Base-by-base conservation (phyloP, 345 rosid species). In the Gynandropsis gynandra region DNA sequence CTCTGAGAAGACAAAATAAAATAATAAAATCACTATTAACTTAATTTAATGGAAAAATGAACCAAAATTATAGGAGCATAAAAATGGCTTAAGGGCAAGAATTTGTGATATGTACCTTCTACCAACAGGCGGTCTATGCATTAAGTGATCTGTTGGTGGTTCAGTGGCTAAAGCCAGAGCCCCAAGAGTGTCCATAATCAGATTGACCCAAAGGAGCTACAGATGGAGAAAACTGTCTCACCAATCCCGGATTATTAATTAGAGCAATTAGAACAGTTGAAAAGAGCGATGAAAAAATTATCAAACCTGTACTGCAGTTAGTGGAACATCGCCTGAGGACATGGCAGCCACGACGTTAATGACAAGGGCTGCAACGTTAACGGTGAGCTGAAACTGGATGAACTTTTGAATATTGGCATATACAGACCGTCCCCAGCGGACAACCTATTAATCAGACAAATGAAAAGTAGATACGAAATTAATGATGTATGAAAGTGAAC, bases 131-230 rank as follows among this genome's bases (percentile, higher is more conserved):
- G 85, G 21, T 52, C 99, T 65, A 8, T 69, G 75, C 99, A 93
- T 70, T 48, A 93, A 78, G 58, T 88, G 92, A 69, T 93, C 95
- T 1, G 82, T 88, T 32, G 99, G 99, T 46, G 97, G 97, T 72
- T 93, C 99, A 2, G 99, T 93, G 50, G 99, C 99, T 64, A 92
- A 63, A 54, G 99, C 99, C 55, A 92, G 73, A 47, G 97, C 99
- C 32, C 99, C 99, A 61, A 92, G 97, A 11, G 97, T 92, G 67
- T 92, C 99, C 99, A 92, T 85, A 56, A 92, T 92, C 62, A 92
- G 95, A 66, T 92, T 93, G 53, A 93, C 92, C 99, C 99, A 93
- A 4, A 93, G 79, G 61, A 93, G 95, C 99, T 93, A 72, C 52
- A 67, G 7, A 11, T 45, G 17, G 49, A 53, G 4, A 59, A 27